Evolutionary conservation across 2,329 filamentous ascomycete genomes (phyloP).

Genomic region (Fusarium sp.): DNA sequence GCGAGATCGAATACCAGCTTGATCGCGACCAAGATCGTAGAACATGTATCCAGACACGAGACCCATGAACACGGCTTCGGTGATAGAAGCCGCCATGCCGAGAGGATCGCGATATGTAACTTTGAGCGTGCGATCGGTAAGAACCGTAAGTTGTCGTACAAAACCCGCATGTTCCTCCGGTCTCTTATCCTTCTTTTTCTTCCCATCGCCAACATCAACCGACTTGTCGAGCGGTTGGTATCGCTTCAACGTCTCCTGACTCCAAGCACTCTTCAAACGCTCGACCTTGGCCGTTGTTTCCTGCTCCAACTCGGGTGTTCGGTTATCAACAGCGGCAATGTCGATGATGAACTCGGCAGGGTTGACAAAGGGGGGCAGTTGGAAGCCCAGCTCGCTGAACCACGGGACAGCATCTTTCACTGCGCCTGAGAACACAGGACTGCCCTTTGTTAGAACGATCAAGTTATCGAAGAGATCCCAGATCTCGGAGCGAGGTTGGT

Average conservation of each 20-base stretch:
- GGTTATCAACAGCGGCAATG: conserved; percentile 78
- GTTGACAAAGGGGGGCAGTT: conserved; percentile 78
- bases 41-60: conserved; percentile 81
- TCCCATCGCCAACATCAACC: conserved; percentile 13
- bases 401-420: conserved; percentile 70
- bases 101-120: conserved; percentile 82
- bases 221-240: conserved; percentile 42
- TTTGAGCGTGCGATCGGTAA: conserved; percentile 77
- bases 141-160: conserved; percentile 71
- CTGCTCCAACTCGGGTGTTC: conserved; percentile 74
- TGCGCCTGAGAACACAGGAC: conserved; percentile 75
- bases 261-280: conserved; percentile 72
- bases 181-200: conserved; percentile 32
- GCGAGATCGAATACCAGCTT: conserved; percentile 79
- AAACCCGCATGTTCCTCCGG: conserved; percentile 66
- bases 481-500: conserved; percentile 83
- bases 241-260: conserved; percentile 50
- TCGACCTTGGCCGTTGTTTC: conserved; percentile 71
- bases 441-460: conserved; percentile 75
- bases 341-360: conserved; percentile 83
- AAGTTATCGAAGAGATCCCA: conserved; percentile 82
- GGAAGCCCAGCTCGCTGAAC: conserved; percentile 71
- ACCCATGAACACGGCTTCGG: conserved; percentile 78
- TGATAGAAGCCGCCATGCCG: conserved; percentile 76
- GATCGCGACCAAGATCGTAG: conserved; percentile 71